Conservation (phyloP, 352 stramenopile genomes). For the Peronospora belbahrii region DNA sequence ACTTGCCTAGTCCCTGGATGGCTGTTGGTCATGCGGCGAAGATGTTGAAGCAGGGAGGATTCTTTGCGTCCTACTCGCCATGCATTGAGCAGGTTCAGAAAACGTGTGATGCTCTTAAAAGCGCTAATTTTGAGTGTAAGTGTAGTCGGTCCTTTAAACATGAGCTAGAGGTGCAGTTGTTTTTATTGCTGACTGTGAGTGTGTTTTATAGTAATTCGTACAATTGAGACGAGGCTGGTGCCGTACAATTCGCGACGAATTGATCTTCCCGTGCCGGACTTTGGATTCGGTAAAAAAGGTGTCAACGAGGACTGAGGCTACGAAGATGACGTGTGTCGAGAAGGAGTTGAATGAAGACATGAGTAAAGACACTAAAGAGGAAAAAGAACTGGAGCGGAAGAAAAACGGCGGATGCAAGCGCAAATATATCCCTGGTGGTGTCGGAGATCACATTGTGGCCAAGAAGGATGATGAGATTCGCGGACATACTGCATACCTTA, state of each 20-base stretch:
- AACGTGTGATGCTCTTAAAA: constrained; percentile 61
- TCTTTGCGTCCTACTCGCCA: constrained; percentile 95
- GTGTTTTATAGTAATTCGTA: constrained; percentile 55
- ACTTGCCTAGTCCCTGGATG: constrained; percentile 96
- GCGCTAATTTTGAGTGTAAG: constrained; percentile 78
- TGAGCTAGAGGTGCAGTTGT: background rate
- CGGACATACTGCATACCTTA: constrained; percentile 81
- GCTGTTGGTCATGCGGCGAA: constrained; percentile 89
- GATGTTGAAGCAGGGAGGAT: constrained; percentile 88
- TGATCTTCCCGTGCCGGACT: constrained; percentile 62
- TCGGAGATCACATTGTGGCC: constrained; percentile 60
- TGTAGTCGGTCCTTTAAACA: constrained; percentile 1
- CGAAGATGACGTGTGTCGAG: background rate
- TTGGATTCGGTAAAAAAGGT: constrained; percentile 43
- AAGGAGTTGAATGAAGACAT: constrained; percentile 1
- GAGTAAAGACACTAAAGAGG: constrained; percentile 13
- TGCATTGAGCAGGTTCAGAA: constrained; percentile 99
- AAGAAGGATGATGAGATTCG: constrained; percentile 84
- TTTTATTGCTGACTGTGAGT: constrained; percentile 3
- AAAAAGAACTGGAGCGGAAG: constrained; percentile 26
- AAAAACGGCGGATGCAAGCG: constrained; percentile 39
- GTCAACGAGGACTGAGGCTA: constrained; percentile 10
- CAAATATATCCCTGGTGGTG: constrained; percentile 38
- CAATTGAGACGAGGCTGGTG: constrained; percentile 91
- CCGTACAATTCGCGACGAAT: constrained; percentile 65